These are phyloP conservation scores for Myrica gale DNA, from an alignment of 306 rosid species.

Conservation along the genomic window DNA sequence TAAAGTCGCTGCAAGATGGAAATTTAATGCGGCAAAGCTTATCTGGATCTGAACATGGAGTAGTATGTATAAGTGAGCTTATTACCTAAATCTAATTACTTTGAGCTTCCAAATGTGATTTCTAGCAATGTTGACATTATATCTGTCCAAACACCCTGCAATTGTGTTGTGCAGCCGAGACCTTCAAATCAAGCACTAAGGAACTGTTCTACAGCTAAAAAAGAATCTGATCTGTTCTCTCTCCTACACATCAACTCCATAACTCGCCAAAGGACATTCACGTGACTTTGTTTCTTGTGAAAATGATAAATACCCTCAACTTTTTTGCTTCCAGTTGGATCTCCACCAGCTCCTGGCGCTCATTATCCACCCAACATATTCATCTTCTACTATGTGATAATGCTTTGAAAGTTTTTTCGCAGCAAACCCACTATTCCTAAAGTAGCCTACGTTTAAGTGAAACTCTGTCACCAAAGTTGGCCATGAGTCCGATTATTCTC, in stretches of 20 bases:
- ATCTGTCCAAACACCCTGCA: conserved; percentile 8
- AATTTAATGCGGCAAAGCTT: no score
- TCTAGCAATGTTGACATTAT: not conserved
- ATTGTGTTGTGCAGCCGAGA: conserved; percentile 5
- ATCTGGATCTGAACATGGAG: no score
- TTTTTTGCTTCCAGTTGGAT: conserved; percentile 46
- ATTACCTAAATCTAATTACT: no score
- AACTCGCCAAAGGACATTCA: conserved; percentile 75
- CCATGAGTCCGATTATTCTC: conserved; percentile 50
- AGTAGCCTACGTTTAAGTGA: conserved; percentile 22
- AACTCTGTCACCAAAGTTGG: conserved; percentile 16
- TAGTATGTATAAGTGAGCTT: no score
- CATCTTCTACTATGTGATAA: conserved; percentile 38
- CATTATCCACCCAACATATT: conserved; percentile 48
- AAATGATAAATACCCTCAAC: conserved; percentile 37
- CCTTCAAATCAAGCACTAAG: conserved; percentile 25
- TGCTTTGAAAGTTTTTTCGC: conserved; percentile 39
- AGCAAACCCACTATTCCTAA: conserved; percentile 20
- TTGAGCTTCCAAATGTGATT: no score
- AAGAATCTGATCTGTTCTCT: conserved; percentile 51
- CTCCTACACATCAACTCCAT: conserved; percentile 59
- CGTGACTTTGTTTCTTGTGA: conserved; percentile 76
- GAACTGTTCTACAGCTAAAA: conserved; percentile 20
- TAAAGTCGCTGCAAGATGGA: no score
- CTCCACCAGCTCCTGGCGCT: conserved; percentile 43